Conservation (phyloP, 129 eudicot species). For the Chrysanthemum seticuspe region DNA sequence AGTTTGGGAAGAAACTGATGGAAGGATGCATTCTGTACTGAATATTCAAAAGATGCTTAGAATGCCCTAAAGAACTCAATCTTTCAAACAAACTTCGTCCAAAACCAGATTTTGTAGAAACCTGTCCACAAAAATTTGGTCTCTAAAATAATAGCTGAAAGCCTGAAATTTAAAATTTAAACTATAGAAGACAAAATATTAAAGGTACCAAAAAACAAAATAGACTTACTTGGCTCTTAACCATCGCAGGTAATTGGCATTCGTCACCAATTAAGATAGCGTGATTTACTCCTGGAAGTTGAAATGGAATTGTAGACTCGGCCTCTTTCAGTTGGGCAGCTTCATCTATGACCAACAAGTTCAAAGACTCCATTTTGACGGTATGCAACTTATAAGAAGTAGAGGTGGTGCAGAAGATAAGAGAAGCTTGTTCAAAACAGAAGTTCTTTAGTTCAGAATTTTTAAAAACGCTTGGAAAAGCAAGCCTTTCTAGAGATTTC, state of each 20-base stretch:
- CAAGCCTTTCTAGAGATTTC: constrained; percentile 35
- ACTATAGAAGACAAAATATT: no score
- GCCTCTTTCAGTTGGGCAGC: constrained; percentile 57
- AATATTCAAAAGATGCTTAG: constrained; percentile 26
- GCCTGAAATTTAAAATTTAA: no score
- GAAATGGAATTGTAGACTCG: constrained; percentile 50
- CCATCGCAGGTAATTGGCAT: constrained; percentile 54
- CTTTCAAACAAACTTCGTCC: constrained; percentile 37
- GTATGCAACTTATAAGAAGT: constrained; percentile 48
- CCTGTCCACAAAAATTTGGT: constrained; percentile 9
- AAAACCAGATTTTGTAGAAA: constrained; percentile 12
- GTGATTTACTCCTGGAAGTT: constrained; percentile 42
- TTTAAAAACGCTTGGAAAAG: constrained; percentile 36
- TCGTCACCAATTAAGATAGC: constrained; percentile 59
- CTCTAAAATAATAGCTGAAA: neutral
- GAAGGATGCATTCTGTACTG: constrained; percentile 43
- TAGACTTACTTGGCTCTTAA: constrained; percentile 43
- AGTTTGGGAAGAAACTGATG: constrained; percentile 37
- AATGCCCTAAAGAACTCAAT: constrained; percentile 14
- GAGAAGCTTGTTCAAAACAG: constrained; percentile 54
- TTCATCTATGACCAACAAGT: constrained; percentile 48
- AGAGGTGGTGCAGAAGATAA: constrained; percentile 64
- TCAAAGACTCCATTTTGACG: constrained; percentile 29
- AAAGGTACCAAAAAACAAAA: neutral
- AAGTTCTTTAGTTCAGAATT: constrained; percentile 30